phyloP scores from a whole-genome alignment of 2,329 filamentous ascomycete genomes.

The Lasiodiplodia sp. region DNA sequence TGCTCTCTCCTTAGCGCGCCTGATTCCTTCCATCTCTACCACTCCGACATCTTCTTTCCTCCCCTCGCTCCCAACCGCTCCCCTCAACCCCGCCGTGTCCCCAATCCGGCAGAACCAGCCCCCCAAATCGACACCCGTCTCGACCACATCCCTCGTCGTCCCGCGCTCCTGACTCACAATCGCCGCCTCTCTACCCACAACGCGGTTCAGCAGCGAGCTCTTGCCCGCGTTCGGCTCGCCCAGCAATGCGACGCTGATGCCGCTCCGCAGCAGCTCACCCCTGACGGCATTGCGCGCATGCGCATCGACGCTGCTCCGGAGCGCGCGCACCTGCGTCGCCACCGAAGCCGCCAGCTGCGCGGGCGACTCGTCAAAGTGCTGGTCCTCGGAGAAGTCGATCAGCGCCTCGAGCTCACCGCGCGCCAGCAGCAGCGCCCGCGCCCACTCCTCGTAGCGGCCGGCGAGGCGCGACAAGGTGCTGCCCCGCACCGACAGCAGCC shows the following conservation, averaged over 20 bases:
- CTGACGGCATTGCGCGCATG: conserved; percentile 81
- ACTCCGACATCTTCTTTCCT: conserved; percentile 62
- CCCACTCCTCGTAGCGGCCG: conserved; percentile 82
- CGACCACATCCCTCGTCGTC: conserved; percentile 92
- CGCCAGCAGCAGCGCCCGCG: conserved; percentile 76
- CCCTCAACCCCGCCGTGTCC: conserved; percentile 87
- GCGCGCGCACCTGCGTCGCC: conserved; percentile 64
- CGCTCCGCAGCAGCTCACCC: conserved; percentile 82
- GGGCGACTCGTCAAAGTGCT: conserved; percentile 92
- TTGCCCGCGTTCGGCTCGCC: conserved; percentile 96
- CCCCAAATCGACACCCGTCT: conserved; percentile 86
- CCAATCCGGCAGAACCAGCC: conserved; percentile 94
- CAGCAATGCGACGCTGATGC: conserved; percentile 84
- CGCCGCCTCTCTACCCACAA: conserved; percentile 91
- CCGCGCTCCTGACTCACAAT: conserved; percentile 94
- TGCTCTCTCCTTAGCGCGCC: conserved; percentile 81
- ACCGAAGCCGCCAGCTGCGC: conserved; percentile 75
- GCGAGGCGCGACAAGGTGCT: conserved; percentile 70
- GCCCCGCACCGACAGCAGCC: conserved; percentile 82
- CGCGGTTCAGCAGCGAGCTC: conserved; percentile 87
- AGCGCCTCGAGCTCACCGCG: conserved; percentile 92
- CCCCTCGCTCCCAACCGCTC: neutral
- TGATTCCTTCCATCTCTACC: conserved; percentile 89
- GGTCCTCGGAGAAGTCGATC: conserved; percentile 97
- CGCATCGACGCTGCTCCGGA: conserved; percentile 69